Base-by-base conservation (phyloP, 805 yeast species). In the Yamadazyma philogaea region DNA sequence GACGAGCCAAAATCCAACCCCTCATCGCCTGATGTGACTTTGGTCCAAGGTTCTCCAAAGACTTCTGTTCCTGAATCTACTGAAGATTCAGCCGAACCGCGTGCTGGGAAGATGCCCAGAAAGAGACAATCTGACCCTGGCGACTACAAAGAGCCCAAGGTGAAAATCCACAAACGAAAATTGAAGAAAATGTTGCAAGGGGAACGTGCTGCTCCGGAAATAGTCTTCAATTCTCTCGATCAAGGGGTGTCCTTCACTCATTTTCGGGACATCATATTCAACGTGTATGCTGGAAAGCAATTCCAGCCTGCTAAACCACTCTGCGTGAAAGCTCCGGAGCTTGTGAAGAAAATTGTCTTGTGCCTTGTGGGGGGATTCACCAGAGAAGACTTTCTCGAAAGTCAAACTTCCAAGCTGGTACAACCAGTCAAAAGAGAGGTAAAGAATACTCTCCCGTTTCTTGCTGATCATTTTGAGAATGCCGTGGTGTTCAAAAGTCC, bases 361-460 rank as follows among this genome's bases (percentile, higher is more conserved):
- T 42, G 45, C 3, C 64, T 81, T 39, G 75, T 79, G 3, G 87
- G 93, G 0, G 96, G 95, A 0, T 57, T 89, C 26, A 21, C 15
- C 1, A 38, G 45, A 28, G 37, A 31, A 2, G 39, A 35, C 12
- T 43, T 46, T 16, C 15, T 40, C 30, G 34, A 17, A n/a, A 11
- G 15, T 4, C n/a, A 28, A 17, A 11, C 21, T 19, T 24, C 24
- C n/a, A 7, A 20, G 12, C n/a, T 10, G 12, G 15, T 30, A 2
- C 20, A 15, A 17, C 36, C 35, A 24, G 37, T 28, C 15, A 21
- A 16, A 17, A 4, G 16, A 34, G 20, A 22, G 14, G 39, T 16
- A 33, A 38, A 54, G 27, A n/a, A 53, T 56, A 4, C 28, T 5
- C 22, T 59, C 71, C 37, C 40, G 59, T 2, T 66, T 68, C 39